phyloP scores from a whole-genome alignment of 2,329 filamentous ascomycete genomes.

The Scedosporium aurantiacum region DNA sequence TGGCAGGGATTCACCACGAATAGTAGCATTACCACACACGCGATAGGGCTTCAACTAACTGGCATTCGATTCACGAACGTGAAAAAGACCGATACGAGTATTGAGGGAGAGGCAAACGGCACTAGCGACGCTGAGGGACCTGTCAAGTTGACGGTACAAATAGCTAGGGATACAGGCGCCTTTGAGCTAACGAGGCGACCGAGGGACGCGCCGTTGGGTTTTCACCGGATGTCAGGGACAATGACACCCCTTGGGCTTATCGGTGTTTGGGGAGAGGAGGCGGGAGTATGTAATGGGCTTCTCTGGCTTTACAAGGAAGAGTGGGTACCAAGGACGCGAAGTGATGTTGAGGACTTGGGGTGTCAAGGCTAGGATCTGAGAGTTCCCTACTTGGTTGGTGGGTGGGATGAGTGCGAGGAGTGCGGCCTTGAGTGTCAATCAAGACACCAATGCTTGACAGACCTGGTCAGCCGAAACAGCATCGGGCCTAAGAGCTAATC shows the following conservation, averaged over 20 bases:
- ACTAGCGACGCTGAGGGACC: background rate
- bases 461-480: too few relatives aligned
- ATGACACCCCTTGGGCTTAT: background rate
- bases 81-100: background rate
- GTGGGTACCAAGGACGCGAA: background rate
- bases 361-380: background rate
- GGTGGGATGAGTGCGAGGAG: background rate
- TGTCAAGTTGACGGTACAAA: background rate
- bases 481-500: too few relatives aligned
- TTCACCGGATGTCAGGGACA: background rate
- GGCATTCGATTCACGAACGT: background rate
- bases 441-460: too few relatives aligned
- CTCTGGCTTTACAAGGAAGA: background rate
- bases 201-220: background rate
- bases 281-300: background rate
- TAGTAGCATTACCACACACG: background rate
- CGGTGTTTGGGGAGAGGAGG: background rate
- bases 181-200: background rate
- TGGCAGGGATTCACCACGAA: background rate
- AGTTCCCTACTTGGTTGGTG: background rate
- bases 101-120: background rate
- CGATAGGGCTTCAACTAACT: background rate
- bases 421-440: too few relatives aligned
- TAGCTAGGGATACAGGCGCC: background rate
- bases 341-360: background rate